Conservation (phyloP, 1,139 yeast genomes). For the Casaregolazyma lundiana region DNA sequence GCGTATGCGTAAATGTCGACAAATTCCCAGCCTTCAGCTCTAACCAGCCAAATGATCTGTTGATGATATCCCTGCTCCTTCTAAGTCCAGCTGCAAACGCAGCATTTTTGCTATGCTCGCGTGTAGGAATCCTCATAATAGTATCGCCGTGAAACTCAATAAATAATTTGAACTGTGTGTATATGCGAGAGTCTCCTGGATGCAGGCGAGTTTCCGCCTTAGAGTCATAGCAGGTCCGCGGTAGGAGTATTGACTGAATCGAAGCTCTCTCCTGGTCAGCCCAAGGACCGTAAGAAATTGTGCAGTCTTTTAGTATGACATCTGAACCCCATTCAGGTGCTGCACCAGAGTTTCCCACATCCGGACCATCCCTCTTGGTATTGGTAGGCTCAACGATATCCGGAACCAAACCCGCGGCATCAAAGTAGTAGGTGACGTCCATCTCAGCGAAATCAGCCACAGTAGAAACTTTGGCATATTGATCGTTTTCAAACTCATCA, state of each 20-base stretch:
- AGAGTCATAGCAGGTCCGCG: conserved; percentile 56
- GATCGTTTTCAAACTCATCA: conserved; percentile 43
- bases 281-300: conserved; percentile 92
- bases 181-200: conserved; percentile 49
- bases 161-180: conserved; percentile 51
- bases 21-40: conserved; percentile 60
- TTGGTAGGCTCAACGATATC: conserved; percentile 28
- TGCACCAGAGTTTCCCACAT: conserved; percentile 49
- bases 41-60: conserved; percentile 85
- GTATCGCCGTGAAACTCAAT: conserved; percentile 56
- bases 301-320: conserved; percentile 54
- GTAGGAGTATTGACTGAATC: conserved; percentile 63
- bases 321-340: conserved; percentile 66
- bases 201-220: conserved; percentile 38
- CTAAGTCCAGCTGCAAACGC: conserved; percentile 32
- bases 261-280: conserved; percentile 77
- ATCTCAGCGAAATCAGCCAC: conserved; percentile 61
- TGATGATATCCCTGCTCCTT: conserved; percentile 34
- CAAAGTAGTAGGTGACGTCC: conserved; percentile 58
- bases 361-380: conserved; percentile 39
- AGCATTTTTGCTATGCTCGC: conserved; percentile 77
- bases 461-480: conserved; percentile 79
- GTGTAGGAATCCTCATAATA: conserved; percentile 71
- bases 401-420: conserved; percentile 63
- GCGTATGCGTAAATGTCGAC: conserved; percentile 45